phyloP scores from a whole-genome alignment of 805 yeast genomes.

The Tetrapisispora taiwanensis region DNA sequence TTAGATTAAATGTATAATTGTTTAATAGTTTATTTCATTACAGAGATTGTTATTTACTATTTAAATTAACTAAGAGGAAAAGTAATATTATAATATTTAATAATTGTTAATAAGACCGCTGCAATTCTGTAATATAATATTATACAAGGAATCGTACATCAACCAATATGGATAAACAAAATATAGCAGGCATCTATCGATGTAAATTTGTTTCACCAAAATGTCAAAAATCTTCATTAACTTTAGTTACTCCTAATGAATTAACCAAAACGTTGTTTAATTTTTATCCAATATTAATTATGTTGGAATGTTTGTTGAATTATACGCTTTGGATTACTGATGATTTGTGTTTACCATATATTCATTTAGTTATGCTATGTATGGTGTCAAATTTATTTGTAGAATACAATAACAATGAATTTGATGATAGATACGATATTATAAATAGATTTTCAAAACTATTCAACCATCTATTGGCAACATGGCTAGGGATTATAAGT shows the following conservation, averaged over 20 bases:
- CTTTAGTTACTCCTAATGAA: constrained; percentile 14
- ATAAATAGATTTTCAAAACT: background rate
- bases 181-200: background rate
- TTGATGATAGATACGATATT: background rate
- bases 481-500: constrained; percentile 19
- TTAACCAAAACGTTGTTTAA: constrained; percentile 16
- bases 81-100: too few species aligned
- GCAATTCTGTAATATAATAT: background rate
- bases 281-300: constrained; percentile 22
- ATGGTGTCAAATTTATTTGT: constrained; percentile 10
- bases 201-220: background rate
- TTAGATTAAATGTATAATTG: too few species aligned
- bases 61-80: too few species aligned
- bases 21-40: too few species aligned
- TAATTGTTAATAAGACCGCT: background rate
- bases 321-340: constrained; percentile 23
- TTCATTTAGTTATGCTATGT: constrained; percentile 14
- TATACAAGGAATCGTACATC: background rate
- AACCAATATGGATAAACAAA: background rate
- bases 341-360: constrained; percentile 20
- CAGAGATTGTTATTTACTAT: too few species aligned
- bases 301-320: constrained; percentile 18
- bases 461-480: background rate
- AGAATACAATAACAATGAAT: background rate
- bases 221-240: constrained; percentile 16